Base-by-base conservation (phyloP, 768 basidiomycete genomes). In the Lanmaoa pseudosensibilis region DNA sequence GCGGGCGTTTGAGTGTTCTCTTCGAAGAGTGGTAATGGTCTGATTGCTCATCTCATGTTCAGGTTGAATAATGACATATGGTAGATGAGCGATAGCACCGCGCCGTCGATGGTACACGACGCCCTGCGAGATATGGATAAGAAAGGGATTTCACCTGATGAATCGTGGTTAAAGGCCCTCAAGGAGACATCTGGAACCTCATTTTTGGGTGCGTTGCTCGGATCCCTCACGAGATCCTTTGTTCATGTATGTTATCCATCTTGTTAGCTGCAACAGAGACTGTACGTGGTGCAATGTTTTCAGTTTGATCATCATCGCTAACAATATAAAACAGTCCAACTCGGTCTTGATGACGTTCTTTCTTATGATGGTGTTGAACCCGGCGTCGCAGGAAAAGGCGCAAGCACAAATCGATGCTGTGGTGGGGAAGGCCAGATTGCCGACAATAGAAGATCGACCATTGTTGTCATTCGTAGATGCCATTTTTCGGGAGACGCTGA, bases 321-420 rank as follows among this genome's bases (percentile, higher is more conserved):
- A 52, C 23, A 6, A 7, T 15, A 49, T 25, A 4, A 23, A 34
- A 38, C 18, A 59, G 58, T 48, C 58, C 2, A 23, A 25, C 11
- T 30, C 57, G 2, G 19, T 34, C 13, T 13, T 60, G 27, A 53
- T 49, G 58, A 34, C 11, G 4, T 59, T 59, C 30, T 44, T 60
- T 5, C 36, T 59, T 1, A 40, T 48, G 51, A 59, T 59, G 58
- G 41, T 54, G 27, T 2, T 60, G 40, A 39, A 59, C 12, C 58
- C 46, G 2, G 12, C 12, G 9, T 38, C 19, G 10, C 58, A 59
- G 33, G 51, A 39, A n/a, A 60, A 54, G 4, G 58, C 58, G 0
- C 58, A 60, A 25, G 41, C 50, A 9, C 50, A 59, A 18, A 60
- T 59, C 0, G 58, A 59, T 23, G n/a, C 46, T 36, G 46, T 49